Evolutionary conservation across 495 filamentous ascomycete species (phyloP).

Genomic region (Penicillium canariense): DNA sequence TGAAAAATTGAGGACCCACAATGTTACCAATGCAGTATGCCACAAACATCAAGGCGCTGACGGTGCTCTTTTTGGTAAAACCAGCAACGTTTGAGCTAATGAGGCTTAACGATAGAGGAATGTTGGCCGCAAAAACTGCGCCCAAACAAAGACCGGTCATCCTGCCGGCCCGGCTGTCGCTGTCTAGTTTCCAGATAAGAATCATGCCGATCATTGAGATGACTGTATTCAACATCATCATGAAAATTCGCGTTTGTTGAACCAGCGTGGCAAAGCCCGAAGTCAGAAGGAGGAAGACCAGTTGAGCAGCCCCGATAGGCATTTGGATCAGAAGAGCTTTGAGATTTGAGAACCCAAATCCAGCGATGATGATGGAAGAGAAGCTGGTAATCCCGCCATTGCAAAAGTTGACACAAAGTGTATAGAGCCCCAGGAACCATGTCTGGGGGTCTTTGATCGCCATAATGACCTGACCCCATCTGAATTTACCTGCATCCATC

Average conservation of each 20-base stretch:
- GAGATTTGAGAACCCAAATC: conserved; percentile 40
- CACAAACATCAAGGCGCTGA: conserved; percentile 39
- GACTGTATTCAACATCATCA: conserved; percentile 33
- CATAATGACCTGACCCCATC: conserved; percentile 53
- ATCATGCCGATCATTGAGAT: conserved; percentile 52
- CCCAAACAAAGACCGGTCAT: conserved; percentile 56
- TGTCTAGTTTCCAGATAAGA: conserved; percentile 55
- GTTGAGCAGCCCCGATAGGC: conserved; percentile 35
- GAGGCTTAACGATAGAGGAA: conserved; percentile 54
- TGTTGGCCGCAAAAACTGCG: conserved; percentile 49
- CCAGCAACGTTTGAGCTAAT: conserved; percentile 61
- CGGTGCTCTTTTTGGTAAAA: conserved; percentile 60
- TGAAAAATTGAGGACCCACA: conserved; percentile 38
- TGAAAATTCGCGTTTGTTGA: conserved; percentile 26
- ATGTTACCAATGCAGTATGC: conserved; percentile 42
- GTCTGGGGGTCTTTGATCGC: conserved; percentile 52
- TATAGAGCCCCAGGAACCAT: conserved; percentile 43
- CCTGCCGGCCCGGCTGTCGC: conserved; percentile 47
- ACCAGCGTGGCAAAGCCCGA: conserved; percentile 32
- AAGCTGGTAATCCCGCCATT: conserved; percentile 49
- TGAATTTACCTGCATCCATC: conserved; percentile 56
- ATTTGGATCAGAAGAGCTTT: conserved; percentile 38
- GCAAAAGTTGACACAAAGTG: conserved; percentile 41
- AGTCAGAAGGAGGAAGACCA: conserved; percentile 36
- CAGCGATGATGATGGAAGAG: conserved; percentile 38